A percentile compares a stretch with the other conserved stretches of the same genome.
Evolutionary conservation across 1,284 basidiomycete species (phyloP).

Genomic region (Puccinia triticina): DNA sequence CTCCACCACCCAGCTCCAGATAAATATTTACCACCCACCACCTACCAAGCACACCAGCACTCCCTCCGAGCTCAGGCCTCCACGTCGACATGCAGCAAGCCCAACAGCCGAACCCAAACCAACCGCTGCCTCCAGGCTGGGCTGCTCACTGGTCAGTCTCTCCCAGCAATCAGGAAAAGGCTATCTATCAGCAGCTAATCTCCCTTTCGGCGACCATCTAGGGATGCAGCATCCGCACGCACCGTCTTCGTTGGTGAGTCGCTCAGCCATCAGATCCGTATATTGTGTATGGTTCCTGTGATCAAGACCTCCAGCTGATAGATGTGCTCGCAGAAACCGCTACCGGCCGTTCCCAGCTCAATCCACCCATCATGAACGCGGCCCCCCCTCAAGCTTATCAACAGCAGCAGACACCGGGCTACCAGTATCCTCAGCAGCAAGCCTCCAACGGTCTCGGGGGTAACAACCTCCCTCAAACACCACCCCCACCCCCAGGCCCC

Average conservation of each 20-base stretch:
- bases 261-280: background rate
- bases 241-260: conserved; percentile 43
- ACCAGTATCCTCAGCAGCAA: conserved; percentile 32
- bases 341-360: conserved; percentile 33
- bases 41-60: background rate
- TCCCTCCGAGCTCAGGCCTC: background rate
- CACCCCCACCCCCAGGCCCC: conserved; percentile 34
- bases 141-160: conserved; percentile 34
- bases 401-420: conserved; percentile 29
- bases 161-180: background rate
- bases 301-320: background rate
- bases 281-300: background rate
- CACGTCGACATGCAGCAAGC: conserved; percentile 29
- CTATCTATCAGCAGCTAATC: background rate
- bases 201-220: background rate
- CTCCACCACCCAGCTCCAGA: background rate
- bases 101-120: conserved; percentile 30
- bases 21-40: background rate
- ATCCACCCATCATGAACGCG: conserved; percentile 10
- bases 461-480: conserved; percentile 29
- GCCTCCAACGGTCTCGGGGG: conserved; percentile 18
- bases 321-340: conserved; percentile 22
- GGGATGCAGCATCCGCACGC: conserved; percentile 37
- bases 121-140: conserved; percentile 48
- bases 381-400: conserved; percentile 1